phyloP scores from a whole-genome alignment of 352 stramenopile species.

The Phytophthora sojae region DNA sequence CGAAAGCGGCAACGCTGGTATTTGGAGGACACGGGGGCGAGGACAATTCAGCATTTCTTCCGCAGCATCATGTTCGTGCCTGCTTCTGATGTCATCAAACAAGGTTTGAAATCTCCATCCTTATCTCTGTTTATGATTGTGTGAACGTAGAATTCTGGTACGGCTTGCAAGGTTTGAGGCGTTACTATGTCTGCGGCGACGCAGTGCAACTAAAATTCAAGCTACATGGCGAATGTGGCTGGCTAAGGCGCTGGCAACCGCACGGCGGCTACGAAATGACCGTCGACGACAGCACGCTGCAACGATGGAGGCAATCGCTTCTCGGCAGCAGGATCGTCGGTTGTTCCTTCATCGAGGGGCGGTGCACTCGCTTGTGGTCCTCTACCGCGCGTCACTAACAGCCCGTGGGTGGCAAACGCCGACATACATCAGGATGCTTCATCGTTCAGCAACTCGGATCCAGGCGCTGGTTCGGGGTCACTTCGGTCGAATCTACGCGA shows the following conservation, averaged over 20 bases:
- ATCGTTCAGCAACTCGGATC: conserved; percentile 58
- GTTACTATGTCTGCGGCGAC: conserved; percentile 42
- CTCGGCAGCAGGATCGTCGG: conserved; percentile 26
- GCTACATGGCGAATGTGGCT: conserved; percentile 84
- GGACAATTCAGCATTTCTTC: conserved; percentile 78
- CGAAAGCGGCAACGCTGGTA: conserved; percentile 43
- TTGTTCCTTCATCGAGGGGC: conserved; percentile 71
- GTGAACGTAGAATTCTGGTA: conserved; percentile 53
- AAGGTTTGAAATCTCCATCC: background rate
- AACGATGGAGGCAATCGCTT: conserved; percentile 35
- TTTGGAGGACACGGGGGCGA: conserved; percentile 47
- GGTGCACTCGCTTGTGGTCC: conserved; percentile 47
- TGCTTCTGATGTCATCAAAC: background rate
- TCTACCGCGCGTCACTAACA: conserved; percentile 58
- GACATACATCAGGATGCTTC: conserved; percentile 49
- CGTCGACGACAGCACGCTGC: conserved; percentile 43
- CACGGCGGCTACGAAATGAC: conserved; percentile 48
- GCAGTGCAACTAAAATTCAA: conserved; percentile 67
- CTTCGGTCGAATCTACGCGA: conserved; percentile 46
- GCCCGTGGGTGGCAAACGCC: conserved; percentile 69
- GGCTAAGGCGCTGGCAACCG: conserved; percentile 58
- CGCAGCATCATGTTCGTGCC: conserved; percentile 72
- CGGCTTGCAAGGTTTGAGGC: conserved; percentile 55
- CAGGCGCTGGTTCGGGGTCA: conserved; percentile 68
- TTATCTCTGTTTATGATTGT: conserved; percentile 13